Evolutionary conservation across 176 grass and related monocot genomes (phyloP).

Genomic region (Dendrocalamus sinicus): DNA sequence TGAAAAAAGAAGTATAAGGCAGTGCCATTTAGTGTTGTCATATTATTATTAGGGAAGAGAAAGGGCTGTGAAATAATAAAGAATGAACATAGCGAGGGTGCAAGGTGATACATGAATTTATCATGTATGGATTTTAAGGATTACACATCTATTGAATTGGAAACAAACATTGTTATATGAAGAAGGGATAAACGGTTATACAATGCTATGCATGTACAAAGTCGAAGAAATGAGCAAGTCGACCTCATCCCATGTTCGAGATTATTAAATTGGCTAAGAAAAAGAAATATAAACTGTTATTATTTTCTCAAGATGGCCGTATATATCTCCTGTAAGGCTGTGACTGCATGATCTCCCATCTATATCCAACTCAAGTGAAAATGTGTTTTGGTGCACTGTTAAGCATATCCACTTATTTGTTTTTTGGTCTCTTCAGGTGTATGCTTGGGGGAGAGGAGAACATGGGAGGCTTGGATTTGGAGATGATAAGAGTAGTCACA

Average conservation of each 20-base stretch:
- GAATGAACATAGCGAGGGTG: background rate
- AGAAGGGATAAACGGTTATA: background rate
- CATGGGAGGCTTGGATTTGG: slow-evolving; percentile 98
- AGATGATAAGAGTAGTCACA: slow-evolving; percentile 99
- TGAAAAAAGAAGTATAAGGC: background rate
- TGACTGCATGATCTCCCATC: background rate
- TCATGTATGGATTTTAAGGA: background rate
- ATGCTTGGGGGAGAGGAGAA: slow-evolving; percentile 99
- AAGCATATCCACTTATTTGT: slow-evolving; percentile 1
- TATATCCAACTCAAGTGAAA: background rate
- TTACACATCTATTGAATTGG: background rate
- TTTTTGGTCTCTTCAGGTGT: slow-evolving; percentile 63
- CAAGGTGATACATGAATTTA: slow-evolving; percentile 20
- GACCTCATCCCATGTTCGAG: background rate
- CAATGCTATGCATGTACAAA: background rate
- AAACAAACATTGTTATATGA: slow-evolving; percentile 1
- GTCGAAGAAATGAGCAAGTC: slow-evolving; percentile 20
- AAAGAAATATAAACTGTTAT: background rate
- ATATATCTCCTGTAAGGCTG: background rate
- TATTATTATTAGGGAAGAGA: background rate
- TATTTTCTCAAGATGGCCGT: background rate
- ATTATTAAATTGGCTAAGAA: background rate
- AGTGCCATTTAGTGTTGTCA: background rate
- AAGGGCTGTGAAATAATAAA: background rate
- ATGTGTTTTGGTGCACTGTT: slow-evolving; percentile 9